Conservation (phyloP, 176 grass and related monocot species). For the Canna indica region DNA sequence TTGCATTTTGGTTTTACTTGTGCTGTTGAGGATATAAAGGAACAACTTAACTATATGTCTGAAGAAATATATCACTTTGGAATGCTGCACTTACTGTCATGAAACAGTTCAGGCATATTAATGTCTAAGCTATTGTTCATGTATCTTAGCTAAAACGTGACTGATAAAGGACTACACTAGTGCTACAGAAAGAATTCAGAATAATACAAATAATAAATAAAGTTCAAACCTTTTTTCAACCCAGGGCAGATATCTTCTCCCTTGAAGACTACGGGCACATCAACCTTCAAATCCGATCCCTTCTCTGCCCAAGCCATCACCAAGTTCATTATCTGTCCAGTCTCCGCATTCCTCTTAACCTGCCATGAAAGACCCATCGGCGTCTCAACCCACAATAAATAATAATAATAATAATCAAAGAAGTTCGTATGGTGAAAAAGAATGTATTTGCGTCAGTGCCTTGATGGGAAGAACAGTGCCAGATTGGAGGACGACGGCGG, state of each 20-base stretch:
- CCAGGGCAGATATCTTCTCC: constrained; percentile 69
- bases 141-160: too few species aligned
- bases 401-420: not conserved
- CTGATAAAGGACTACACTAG: too few species aligned
- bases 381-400: constrained; percentile 2
- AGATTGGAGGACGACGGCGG: constrained; percentile 48
- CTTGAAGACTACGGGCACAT: constrained; percentile 66
- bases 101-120: too few species aligned
- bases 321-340: constrained; percentile 74
- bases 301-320: constrained; percentile 73
- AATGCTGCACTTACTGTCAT: too few species aligned
- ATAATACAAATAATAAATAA: constrained; percentile 10
- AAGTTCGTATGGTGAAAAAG: not conserved
- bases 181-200: not conserved
- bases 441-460: constrained; percentile 14
- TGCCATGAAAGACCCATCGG: constrained; percentile 21
- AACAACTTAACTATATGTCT: too few species aligned
- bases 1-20: too few species aligned
- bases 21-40: too few species aligned
- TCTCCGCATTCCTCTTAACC: constrained; percentile 57
- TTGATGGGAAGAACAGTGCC: constrained; percentile 75
- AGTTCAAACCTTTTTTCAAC: constrained; percentile 66
- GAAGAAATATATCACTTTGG: too few species aligned
- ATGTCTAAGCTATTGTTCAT: too few species aligned
- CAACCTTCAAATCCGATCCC: constrained; percentile 54